These are phyloP conservation scores for Apophysomyces variabilis DNA, from an alignment of 371 early-diverging fungal genomes.

Conservation along the genomic window DNA sequence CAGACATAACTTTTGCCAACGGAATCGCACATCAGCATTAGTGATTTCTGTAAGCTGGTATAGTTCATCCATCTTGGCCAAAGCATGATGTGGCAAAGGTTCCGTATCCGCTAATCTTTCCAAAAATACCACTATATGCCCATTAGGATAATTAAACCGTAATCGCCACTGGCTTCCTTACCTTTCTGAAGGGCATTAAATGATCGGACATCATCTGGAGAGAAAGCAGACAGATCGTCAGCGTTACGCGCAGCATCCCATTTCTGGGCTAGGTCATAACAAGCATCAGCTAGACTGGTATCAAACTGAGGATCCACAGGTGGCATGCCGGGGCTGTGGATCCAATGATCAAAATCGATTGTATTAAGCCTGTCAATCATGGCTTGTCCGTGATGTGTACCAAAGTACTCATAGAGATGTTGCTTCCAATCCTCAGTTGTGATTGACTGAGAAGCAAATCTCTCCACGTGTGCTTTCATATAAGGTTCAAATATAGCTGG, in stretches of 20 bases:
- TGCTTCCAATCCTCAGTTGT: slow-evolving; percentile 85
- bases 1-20: slow-evolving; percentile 86
- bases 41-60: slow-evolving; percentile 68
- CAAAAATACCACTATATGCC: slow-evolving; percentile 72
- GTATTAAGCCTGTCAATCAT: slow-evolving; percentile 66
- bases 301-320: slow-evolving; percentile 85
- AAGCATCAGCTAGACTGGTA: slow-evolving; percentile 75
- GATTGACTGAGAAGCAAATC: slow-evolving; percentile 85
- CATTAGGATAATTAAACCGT: background rate
- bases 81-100: slow-evolving; percentile 58
- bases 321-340: slow-evolving; percentile 83
- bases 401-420: slow-evolving; percentile 74
- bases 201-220: slow-evolving; percentile 55
- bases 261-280: slow-evolving; percentile 74
- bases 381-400: slow-evolving; percentile 57
- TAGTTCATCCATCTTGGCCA: slow-evolving; percentile 69
- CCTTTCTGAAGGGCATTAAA: slow-evolving; percentile 76
- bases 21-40: slow-evolving; percentile 85
- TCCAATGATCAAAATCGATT: slow-evolving; percentile 91
- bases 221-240: slow-evolving; percentile 53
- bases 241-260: slow-evolving; percentile 65
- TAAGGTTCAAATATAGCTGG: slow-evolving; percentile 80
- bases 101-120: slow-evolving; percentile 69
- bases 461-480: slow-evolving; percentile 77
- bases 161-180: slow-evolving; percentile 19